Evolutionary conservation across 2,329 filamentous ascomycete species (phyloP).

Genomic region (Penicillium sclerotigenum): DNA sequence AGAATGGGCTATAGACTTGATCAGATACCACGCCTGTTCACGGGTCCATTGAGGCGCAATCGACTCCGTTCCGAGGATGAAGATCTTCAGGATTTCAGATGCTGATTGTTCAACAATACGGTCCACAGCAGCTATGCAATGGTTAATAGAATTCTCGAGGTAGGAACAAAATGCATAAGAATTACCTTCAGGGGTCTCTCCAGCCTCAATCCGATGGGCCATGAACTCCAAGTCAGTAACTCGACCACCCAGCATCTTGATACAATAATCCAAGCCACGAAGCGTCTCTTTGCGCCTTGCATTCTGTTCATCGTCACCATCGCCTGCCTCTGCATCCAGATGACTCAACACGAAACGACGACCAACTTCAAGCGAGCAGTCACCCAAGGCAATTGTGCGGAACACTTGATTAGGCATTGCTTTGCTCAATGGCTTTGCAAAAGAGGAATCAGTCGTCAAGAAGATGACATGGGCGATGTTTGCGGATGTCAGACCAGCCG

Average conservation of each 20-base stretch:
- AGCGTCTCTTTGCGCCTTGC: constrained; percentile 53
- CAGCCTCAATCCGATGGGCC: constrained; percentile 81
- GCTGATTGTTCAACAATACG: constrained; percentile 89
- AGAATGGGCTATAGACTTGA: constrained; percentile 70
- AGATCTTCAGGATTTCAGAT: constrained; percentile 90
- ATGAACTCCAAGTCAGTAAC: constrained; percentile 95
- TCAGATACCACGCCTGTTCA: constrained; percentile 86
- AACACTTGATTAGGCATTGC: constrained; percentile 89
- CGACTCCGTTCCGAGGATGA: constrained; percentile 64
- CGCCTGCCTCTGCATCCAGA: constrained; percentile 52
- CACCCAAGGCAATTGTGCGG: constrained; percentile 77
- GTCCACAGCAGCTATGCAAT: constrained; percentile 62
- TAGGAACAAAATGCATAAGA: not conserved
- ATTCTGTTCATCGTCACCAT: constrained; percentile 30
- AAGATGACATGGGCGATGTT: constrained; percentile 95
- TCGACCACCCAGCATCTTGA: constrained; percentile 78
- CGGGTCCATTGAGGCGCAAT: constrained; percentile 67
- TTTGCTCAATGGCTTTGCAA: constrained; percentile 80
- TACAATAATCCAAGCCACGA: constrained; percentile 73
- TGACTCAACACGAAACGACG: constrained; percentile 88
- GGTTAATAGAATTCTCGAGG: constrained; percentile 17
- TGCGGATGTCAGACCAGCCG: constrained; percentile 75
- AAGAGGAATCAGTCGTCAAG: constrained; percentile 83
- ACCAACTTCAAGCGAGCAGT: constrained; percentile 80
- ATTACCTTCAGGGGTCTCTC: constrained; percentile 69